Evolutionary conservation across 352 stramenopile species (phyloP).

Genomic region (Plasmopara halstedii): DNA sequence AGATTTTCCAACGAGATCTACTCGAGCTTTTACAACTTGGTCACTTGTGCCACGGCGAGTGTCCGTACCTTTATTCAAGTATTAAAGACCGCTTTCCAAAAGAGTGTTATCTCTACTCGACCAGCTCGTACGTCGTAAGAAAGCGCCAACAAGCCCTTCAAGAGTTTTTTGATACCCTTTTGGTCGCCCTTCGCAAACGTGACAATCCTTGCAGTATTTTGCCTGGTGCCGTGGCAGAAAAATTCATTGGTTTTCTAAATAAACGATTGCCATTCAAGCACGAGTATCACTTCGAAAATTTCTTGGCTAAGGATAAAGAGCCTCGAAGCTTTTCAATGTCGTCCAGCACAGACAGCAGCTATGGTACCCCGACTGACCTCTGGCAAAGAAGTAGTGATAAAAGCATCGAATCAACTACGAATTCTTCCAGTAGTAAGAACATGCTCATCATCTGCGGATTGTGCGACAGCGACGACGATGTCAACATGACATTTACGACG

Average conservation of each 20-base stretch:
- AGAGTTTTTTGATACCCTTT: no score
- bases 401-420: slow-evolving; percentile 21
- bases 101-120: no score
- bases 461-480: slow-evolving; percentile 15
- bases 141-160: no score
- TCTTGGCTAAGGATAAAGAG: slow-evolving; percentile 29
- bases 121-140: no score
- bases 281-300: slow-evolving; percentile 46
- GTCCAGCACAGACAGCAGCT: slow-evolving; percentile 19
- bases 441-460: slow-evolving; percentile 15
- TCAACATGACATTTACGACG: slow-evolving; percentile 24
- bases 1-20: no score
- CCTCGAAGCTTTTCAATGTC: slow-evolving; percentile 26
- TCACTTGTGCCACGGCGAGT: slow-evolving; percentile 40
- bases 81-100: no score
- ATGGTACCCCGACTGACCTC: slow-evolving; percentile 10
- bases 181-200: no score
- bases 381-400: slow-evolving; percentile 20
- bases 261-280: slow-evolving; percentile 55
- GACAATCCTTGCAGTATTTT: slow-evolving; percentile 32
- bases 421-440: slow-evolving; percentile 28
- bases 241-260: slow-evolving; percentile 59
- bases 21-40: slow-evolving; percentile 49
- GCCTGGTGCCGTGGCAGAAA: slow-evolving; percentile 34
- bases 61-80: no score